Conservation (phyloP, 2,329 filamentous ascomycete species). For the Cercospora zeina region DNA sequence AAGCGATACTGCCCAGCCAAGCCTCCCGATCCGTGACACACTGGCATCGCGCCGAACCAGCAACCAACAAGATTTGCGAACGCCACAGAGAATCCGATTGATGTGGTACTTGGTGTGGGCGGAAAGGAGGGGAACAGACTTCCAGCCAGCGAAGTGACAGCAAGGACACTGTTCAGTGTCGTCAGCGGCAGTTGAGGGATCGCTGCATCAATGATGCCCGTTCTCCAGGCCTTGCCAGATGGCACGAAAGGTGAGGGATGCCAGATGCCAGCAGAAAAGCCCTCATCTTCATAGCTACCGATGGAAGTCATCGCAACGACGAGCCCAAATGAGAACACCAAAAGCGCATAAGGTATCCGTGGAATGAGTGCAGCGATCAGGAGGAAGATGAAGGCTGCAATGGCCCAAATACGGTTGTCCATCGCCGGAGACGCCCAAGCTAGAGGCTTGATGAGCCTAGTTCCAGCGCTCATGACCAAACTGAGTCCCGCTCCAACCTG, state of each 20-base stretch:
- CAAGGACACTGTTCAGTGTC: slow-evolving; percentile 87
- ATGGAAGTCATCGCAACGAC: slow-evolving; percentile 54
- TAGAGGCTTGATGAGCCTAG: slow-evolving; percentile 65
- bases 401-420: slow-evolving; percentile 77
- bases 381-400: slow-evolving; percentile 71
- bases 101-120: slow-evolving; percentile 66
- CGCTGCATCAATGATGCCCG: slow-evolving; percentile 65
- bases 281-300: slow-evolving; percentile 46
- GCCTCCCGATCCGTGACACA: slow-evolving; percentile 89
- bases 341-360: slow-evolving; percentile 74
- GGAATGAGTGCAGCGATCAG: slow-evolving; percentile 65
- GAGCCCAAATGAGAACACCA: slow-evolving; percentile 69
- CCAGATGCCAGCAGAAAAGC: slow-evolving; percentile 56
- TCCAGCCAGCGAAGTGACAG: slow-evolving; percentile 73
- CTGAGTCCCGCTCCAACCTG: slow-evolving; percentile 89
- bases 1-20: slow-evolving; percentile 90
- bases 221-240: slow-evolving; percentile 49
- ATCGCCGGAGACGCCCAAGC: slow-evolving; percentile 65
- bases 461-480: slow-evolving; percentile 74
- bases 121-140: slow-evolving; percentile 67
- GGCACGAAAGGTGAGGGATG: slow-evolving; percentile 56
- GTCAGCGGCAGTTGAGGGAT: slow-evolving; percentile 88
- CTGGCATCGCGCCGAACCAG: slow-evolving; percentile 94
- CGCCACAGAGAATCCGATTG: slow-evolving; percentile 77
- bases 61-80: slow-evolving; percentile 80